Evolutionary conservation across 352 stramenopile species (phyloP).

Genomic region (Pythium phragmitis): DNA sequence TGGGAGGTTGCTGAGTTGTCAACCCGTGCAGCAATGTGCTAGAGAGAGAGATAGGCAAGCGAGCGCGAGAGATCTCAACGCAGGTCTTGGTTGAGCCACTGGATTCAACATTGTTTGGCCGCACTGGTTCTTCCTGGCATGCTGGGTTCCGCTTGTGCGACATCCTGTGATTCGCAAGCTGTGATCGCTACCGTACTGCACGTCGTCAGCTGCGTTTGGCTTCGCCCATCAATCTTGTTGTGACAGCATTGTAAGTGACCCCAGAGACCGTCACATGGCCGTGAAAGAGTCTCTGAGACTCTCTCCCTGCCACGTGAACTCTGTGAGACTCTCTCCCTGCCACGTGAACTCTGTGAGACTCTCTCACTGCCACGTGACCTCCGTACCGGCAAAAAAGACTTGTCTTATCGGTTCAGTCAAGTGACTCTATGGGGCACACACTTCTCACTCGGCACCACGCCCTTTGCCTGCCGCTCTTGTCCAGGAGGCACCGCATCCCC

Average conservation of each 20-base stretch:
- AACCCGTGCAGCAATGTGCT: too few relatives aligned
- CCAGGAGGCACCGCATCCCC: background rate
- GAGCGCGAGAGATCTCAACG: background rate
- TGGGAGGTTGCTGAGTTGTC: too few relatives aligned
- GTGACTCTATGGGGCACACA: background rate
- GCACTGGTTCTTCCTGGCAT: background rate
- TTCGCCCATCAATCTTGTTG: background rate
- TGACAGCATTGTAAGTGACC: background rate
- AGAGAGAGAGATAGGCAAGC: too few relatives aligned
- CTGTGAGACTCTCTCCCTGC: background rate
- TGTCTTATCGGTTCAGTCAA: conserved; percentile 3
- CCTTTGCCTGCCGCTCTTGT: background rate
- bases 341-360: background rate
- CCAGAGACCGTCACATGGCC: too few relatives aligned
- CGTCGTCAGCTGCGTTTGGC: background rate
- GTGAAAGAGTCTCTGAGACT: too few relatives aligned
- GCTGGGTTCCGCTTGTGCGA: background rate
- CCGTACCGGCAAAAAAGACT: background rate
- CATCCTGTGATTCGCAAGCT: background rate
- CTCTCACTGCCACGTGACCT: background rate
- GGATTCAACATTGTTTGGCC: background rate
- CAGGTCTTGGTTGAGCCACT: background rate
- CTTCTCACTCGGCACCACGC: background rate
- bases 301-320: too few relatives aligned
- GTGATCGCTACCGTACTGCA: too few relatives aligned